Percentiles rank a stretch among this genome's conserved stretches.
These are phyloP conservation scores for Jamesozyma gamospora DNA, from an alignment of 805 yeast genomes.

Conservation along the genomic window DNA sequence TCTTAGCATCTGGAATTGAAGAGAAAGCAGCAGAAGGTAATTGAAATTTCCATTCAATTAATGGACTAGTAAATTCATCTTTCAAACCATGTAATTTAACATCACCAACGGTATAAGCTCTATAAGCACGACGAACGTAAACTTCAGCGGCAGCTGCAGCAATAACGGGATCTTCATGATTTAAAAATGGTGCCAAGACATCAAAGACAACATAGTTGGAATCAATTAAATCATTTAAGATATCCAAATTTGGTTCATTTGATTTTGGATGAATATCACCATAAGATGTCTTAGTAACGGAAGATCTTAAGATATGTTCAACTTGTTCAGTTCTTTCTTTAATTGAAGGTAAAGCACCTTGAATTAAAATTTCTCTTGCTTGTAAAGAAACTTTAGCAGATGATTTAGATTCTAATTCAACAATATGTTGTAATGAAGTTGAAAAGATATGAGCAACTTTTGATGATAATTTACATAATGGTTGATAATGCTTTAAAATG, in stretches of 20 bases:
- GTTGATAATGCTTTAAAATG: slow-evolving; percentile 72
- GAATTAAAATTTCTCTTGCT: slow-evolving; percentile 92
- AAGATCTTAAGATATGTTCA: slow-evolving; percentile 86
- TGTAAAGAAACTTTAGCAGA: slow-evolving; percentile 89
- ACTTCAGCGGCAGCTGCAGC: slow-evolving; percentile 96
- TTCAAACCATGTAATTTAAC: slow-evolving; percentile 44
- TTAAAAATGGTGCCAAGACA: slow-evolving; percentile 85
- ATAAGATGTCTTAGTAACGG: slow-evolving; percentile 81
- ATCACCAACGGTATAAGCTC: slow-evolving; percentile 85
- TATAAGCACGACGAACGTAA: slow-evolving; percentile 90
- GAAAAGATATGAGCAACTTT: slow-evolving; percentile 60
- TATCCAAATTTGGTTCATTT: slow-evolving; percentile 68
- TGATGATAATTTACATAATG: slow-evolving; percentile 62
- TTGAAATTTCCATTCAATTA: slow-evolving; percentile 81
- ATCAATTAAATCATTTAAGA: slow-evolving; percentile 86
- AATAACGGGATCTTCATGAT: slow-evolving; percentile 74
- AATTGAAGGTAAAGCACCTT: slow-evolving; percentile 92
- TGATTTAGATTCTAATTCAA: slow-evolving; percentile 80
- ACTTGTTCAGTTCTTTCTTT: slow-evolving; percentile 94
- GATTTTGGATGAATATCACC: slow-evolving; percentile 75
- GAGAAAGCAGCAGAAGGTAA: slow-evolving; percentile 76
- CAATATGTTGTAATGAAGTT: slow-evolving; percentile 64
- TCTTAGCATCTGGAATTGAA: slow-evolving; percentile 45
- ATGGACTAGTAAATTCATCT: slow-evolving; percentile 40
- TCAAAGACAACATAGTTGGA: slow-evolving; percentile 95